phyloP scores from a whole-genome alignment of 768 basidiomycete genomes.

The Rhodotorula taiwanensis region DNA sequence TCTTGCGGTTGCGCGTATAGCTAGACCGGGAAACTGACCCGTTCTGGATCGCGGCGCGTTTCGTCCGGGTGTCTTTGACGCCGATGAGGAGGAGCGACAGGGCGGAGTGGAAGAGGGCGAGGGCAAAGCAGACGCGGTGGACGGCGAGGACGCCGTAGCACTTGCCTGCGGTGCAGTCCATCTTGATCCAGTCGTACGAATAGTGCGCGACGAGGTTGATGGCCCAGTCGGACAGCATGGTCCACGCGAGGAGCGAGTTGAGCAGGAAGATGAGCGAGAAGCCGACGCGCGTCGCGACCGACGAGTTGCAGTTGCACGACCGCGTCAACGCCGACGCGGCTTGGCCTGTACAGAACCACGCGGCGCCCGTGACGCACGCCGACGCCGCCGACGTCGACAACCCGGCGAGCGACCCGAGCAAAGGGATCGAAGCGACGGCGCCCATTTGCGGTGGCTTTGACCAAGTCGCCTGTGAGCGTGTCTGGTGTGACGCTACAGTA shows the following conservation, averaged over 20 bases:
- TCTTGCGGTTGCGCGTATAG: too few relatives aligned
- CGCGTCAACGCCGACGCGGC: slow-evolving; percentile 54
- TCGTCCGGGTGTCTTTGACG: slow-evolving; percentile 80
- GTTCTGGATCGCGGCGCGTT: slow-evolving; percentile 92
- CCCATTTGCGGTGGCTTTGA: too few relatives aligned
- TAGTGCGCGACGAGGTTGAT: slow-evolving; percentile 82
- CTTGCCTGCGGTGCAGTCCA: slow-evolving; percentile 86
- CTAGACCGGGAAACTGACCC: slow-evolving; percentile 51
- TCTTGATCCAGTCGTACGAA: slow-evolving; percentile 95
- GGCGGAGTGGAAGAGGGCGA: slow-evolving; percentile 78
- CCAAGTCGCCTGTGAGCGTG: too few relatives aligned
- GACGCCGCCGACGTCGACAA: neutral
- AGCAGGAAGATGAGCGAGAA: slow-evolving; percentile 83
- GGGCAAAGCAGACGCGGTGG: slow-evolving; percentile 92
- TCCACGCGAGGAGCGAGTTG: slow-evolving; percentile 92
- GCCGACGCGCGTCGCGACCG: slow-evolving; percentile 58
- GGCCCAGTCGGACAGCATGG: slow-evolving; percentile 85
- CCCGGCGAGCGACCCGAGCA: too few relatives aligned
- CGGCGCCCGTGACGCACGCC: too few relatives aligned
- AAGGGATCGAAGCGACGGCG: neutral
- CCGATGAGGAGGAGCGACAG: slow-evolving; percentile 73
- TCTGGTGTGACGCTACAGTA: too few relatives aligned
- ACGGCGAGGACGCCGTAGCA: slow-evolving; percentile 96
- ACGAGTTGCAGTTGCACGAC: slow-evolving; percentile 97
- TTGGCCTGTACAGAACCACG: neutral